phyloP scores from a whole-genome alignment of 2,329 filamentous ascomycete genomes.

The Pochonia chlamydosporia region DNA sequence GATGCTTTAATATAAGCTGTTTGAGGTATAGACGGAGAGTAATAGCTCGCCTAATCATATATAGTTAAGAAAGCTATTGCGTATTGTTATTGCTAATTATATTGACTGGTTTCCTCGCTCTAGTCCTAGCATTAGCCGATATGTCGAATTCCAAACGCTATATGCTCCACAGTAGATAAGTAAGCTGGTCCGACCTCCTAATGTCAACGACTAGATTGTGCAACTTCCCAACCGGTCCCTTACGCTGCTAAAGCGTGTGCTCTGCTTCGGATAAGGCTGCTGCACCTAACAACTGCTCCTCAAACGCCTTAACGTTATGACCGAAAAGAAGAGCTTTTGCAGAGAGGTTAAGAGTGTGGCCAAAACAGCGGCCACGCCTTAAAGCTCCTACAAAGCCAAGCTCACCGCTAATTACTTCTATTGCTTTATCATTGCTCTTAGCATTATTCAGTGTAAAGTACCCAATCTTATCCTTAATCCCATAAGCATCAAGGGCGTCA shows the following conservation, averaged over 20 bases:
- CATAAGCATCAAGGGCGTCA: conserved; percentile 1
- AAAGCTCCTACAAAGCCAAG: no score
- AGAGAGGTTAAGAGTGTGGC: background rate
- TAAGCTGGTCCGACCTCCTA: conserved; percentile 5
- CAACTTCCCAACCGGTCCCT: conserved; percentile 5
- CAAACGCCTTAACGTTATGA: background rate
- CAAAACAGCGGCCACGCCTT: no score
- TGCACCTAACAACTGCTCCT: background rate
- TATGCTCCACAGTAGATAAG: conserved; percentile 5
- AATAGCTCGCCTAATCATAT: conserved; percentile 12
- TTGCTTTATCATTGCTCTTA: no score
- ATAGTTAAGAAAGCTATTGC: conserved; percentile 11
- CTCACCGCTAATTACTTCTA: no score
- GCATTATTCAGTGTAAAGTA: no score
- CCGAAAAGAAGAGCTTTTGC: background rate
- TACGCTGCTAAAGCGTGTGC: conserved; percentile 2
- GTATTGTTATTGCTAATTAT: conserved; percentile 12
- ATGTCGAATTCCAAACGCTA: conserved; percentile 1
- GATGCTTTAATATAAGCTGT: no score
- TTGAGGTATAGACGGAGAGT: conserved; percentile 3
- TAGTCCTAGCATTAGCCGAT: conserved; percentile 2
- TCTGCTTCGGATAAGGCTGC: background rate
- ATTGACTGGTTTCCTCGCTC: conserved; percentile 7
- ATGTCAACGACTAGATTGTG: conserved; percentile 4
- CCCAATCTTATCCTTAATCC: no score